phyloP scores from a whole-genome alignment of 1,284 basidiomycete species.

The Fomitopsis palustris region DNA sequence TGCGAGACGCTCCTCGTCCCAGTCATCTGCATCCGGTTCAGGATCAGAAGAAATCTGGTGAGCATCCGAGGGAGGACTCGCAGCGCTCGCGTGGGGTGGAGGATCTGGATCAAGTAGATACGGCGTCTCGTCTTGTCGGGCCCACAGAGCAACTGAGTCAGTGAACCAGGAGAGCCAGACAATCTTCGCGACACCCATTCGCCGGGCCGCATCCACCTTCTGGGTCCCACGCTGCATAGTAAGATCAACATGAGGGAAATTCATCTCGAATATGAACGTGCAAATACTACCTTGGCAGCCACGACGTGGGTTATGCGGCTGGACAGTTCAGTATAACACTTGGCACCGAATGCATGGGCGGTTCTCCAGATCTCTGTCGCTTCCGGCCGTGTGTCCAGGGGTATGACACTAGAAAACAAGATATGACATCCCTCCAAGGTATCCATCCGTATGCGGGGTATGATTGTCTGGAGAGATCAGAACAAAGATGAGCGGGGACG shows the following conservation, averaged over 20 bases:
- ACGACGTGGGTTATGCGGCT: conserved; percentile 86
- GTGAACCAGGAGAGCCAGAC: conserved; percentile 90
- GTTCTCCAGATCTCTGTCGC: conserved; percentile 86
- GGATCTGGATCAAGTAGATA: conserved; percentile 59
- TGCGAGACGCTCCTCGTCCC: conserved; percentile 41
- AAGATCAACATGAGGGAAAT: background rate
- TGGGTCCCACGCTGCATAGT: conserved; percentile 74
- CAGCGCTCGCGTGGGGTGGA: conserved; percentile 22
- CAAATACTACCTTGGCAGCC: conserved; percentile 66
- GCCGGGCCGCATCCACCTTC: conserved; percentile 82
- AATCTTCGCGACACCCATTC: conserved; percentile 68
- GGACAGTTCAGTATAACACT: conserved; percentile 68
- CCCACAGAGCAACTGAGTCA: conserved; percentile 82
- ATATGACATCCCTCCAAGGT: conserved; percentile 79
- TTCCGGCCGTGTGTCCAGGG: conserved; percentile 77
- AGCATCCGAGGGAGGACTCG: conserved; percentile 47
- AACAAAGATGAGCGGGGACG: background rate
- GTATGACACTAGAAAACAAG: conserved; percentile 92
- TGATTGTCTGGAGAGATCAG: conserved; percentile 59
- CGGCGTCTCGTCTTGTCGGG: conserved; percentile 63
- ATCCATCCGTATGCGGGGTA: conserved; percentile 73
- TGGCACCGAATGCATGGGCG: conserved; percentile 87
- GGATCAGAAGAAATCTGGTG: conserved; percentile 63
- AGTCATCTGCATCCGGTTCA: conserved; percentile 61
- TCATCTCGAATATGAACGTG: conserved; percentile 8